Evolutionary conservation across 768 basidiomycete genomes (phyloP), one percentile per base, ranked within the genome.

Genomic region (Neoboletus magnificus): DNA sequence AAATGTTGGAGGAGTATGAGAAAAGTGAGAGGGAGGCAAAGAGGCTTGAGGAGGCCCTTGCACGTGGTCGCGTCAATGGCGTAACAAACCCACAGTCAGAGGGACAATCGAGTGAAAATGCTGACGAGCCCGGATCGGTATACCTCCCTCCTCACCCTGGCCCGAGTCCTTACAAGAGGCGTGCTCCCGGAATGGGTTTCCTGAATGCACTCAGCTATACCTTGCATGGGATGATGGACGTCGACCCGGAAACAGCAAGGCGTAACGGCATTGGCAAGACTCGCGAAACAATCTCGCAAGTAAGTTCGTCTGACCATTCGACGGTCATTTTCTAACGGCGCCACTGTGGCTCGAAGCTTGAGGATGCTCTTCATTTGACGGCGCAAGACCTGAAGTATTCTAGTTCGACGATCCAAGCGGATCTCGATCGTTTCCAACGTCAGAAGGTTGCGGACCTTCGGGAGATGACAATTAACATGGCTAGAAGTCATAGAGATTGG

Each of bases 221-320:
- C 23, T 71, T 99, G 52, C 93, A 95, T 62, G 95, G 96, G 5
- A 95, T 98, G 86, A 98, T 99, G 87, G 97, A 99, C 63, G 91
- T 91, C 18, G 97, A 99, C 73, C 97, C 97, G 3, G 97, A 98
- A 75, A 91, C 90, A 18, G 95, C 96, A 6, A 78, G 97, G 57
- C 79, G 97, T 59, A 98, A 89, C 66, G 84, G 87, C 50, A 98
- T 99, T 60, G 89, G 89, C 58, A 98, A 97, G 76, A 94, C 93
- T 5, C 82, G 91, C 62, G 96, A 98, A 74, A 84, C 83, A 20
- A 97, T 98, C 58, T 92, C 93, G n/a, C 91, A 94, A 78, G 95
- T 95, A 67, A 61, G 76, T 68, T 56, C 39, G 43, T 53, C 23
- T 9, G 15, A 25, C 40, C 50, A 23, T 32, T 59, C 58, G 41